Evolutionary conservation across 2,329 filamentous ascomycete species (phyloP).

Genomic region (Epichloe glyceriae): DNA sequence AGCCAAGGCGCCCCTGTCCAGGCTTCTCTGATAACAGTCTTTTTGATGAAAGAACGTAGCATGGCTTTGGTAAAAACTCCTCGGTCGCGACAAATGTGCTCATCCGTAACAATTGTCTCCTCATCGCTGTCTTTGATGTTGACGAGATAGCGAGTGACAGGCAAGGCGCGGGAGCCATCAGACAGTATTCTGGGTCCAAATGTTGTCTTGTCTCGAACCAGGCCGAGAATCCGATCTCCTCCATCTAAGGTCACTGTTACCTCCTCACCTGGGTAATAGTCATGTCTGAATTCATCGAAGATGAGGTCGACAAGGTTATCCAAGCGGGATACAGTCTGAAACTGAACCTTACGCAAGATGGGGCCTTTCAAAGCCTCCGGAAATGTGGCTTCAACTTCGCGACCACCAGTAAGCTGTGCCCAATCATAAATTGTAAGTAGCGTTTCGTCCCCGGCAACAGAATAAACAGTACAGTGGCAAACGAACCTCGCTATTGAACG

Average conservation of each 20-base stretch:
- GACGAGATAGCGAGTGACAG: constrained; percentile 71
- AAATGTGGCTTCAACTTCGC: constrained; percentile 83
- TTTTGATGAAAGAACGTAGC: constrained; percentile 85
- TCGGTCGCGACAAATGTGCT: constrained; percentile 73
- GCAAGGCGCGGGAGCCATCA: constrained; percentile 57
- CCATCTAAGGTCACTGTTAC: constrained; percentile 61
- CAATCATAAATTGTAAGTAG: constrained; percentile 1
- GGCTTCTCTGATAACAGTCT: constrained; percentile 79
- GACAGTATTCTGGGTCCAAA: constrained; percentile 47
- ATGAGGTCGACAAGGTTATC: constrained; percentile 63
- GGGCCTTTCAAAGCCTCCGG: constrained; percentile 85
- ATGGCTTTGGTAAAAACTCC: constrained; percentile 93
- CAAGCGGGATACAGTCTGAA: constrained; percentile 76
- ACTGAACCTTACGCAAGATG: constrained; percentile 81
- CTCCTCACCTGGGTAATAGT: constrained; percentile 82
- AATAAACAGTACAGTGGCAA: neutral
- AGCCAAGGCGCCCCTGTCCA: constrained; percentile 97
- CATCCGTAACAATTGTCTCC: constrained; percentile 67
- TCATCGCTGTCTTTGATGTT: constrained; percentile 56
- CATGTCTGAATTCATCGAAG: constrained; percentile 69
- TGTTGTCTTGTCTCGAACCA: constrained; percentile 74
- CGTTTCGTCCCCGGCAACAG: neutral
- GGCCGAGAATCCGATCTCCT: constrained; percentile 57
- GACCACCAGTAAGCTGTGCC: constrained; percentile 58
- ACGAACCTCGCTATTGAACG: constrained; percentile 74